Evolutionary conservation across 2,329 filamentous ascomycete genomes (phyloP).

Genomic region (Fusarium miscanthi): DNA sequence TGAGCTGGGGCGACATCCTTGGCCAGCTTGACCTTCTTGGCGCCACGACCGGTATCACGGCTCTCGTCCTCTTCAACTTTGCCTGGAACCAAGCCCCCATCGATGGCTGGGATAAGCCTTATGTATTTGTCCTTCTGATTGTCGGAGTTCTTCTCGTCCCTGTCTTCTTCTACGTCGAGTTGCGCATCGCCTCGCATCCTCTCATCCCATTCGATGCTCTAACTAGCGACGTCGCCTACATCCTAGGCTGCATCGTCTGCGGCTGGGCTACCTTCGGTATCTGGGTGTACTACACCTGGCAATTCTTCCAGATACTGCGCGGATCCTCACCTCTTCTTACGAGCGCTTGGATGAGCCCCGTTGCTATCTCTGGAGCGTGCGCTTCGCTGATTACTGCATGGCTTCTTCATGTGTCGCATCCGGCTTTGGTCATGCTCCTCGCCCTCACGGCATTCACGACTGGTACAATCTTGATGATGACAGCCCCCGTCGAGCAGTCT

Average conservation of each 20-base stretch:
- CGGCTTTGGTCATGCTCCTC: constrained; percentile 56
- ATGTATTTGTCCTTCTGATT: constrained; percentile 67
- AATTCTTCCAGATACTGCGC: constrained; percentile 60
- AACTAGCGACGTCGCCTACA: constrained; percentile 63
- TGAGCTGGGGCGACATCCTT: constrained; percentile 37
- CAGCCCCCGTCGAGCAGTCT: constrained; percentile 63
- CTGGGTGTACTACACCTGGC: constrained; percentile 63
- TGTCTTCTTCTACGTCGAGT: constrained; percentile 68
- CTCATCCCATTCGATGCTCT: constrained; percentile 66
- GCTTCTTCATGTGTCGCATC: constrained; percentile 51
- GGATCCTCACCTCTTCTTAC: constrained; percentile 56
- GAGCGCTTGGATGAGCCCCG: constrained; percentile 58
- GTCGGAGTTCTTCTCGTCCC: constrained; percentile 65
- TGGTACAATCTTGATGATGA: constrained; percentile 57
- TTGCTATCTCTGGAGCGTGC: constrained; percentile 55
- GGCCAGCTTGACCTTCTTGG: constrained; percentile 55
- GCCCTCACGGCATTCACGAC: constrained; percentile 57
- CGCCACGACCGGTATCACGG: constrained; percentile 60
- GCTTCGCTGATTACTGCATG: constrained; percentile 59
- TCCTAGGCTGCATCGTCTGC: constrained; percentile 64
- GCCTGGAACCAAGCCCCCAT: constrained; percentile 74
- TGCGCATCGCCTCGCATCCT: constrained; percentile 58
- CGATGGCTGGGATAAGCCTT: constrained; percentile 67
- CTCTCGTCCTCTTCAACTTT: constrained; percentile 72
- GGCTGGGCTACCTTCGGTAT: constrained; percentile 67